Evolutionary conservation across 2,329 filamentous ascomycete species (phyloP).

Genomic region (Paracoccidioides lutzii): DNA sequence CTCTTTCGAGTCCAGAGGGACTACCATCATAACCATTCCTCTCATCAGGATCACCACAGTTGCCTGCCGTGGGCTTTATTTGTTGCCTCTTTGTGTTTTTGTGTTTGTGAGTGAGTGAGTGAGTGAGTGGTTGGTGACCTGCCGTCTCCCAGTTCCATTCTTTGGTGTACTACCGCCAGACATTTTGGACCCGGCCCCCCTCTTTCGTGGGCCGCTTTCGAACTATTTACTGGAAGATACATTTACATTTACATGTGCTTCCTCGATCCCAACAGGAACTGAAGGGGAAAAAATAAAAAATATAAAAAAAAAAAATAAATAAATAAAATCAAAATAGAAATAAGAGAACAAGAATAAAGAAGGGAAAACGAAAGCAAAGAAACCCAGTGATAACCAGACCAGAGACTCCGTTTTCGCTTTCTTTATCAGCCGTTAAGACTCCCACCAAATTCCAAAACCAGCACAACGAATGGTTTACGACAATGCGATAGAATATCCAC

Average conservation of each 20-base stretch:
- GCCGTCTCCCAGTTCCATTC: background rate
- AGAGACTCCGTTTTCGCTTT: background rate
- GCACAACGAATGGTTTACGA: background rate
- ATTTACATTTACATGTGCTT: background rate
- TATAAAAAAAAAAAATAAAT: background rate
- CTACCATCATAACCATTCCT: no score
- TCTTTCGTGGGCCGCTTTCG: background rate
- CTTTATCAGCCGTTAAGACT: background rate
- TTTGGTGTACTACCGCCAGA: no score
- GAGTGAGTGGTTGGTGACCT: background rate
- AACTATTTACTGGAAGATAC: background rate
- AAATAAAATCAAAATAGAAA: background rate
- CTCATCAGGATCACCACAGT: no score
- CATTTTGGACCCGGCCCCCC: background rate
- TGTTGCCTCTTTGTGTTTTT: background rate
- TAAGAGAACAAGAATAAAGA: background rate
- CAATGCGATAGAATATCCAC: constrained; percentile 4
- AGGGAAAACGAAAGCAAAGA: background rate
- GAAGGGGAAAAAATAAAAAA: background rate
- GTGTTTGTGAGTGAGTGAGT: background rate
- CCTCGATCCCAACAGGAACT: background rate
- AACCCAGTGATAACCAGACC: background rate
- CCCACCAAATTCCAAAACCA: background rate
- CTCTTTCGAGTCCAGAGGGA: background rate
- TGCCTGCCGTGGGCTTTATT: background rate